Conservation (phyloP, 1,284 basidiomycete genomes). For the Irpex rosettiformis region DNA sequence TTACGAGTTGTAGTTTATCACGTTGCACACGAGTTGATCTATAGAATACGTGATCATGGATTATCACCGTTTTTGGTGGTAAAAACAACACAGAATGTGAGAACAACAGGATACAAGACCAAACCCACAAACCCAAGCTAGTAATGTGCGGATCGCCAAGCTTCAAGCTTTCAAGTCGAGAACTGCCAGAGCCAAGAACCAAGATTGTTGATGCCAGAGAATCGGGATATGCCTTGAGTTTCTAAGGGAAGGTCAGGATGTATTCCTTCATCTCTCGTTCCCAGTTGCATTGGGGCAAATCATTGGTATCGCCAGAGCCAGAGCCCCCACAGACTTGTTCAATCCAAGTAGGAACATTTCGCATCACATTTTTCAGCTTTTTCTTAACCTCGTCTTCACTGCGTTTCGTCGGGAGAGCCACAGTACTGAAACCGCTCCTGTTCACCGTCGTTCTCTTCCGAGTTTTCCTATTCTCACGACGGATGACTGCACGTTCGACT, state of each 20-base stretch:
- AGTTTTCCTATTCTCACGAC: slow-evolving; percentile 13
- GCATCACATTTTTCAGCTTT: slow-evolving; percentile 32
- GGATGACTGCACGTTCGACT: slow-evolving; percentile 36
- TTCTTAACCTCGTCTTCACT: slow-evolving; percentile 24
- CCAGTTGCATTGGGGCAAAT: slow-evolving; percentile 55
- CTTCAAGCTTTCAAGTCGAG: too few relatives aligned
- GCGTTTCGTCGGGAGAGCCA: slow-evolving; percentile 22
- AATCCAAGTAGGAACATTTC: slow-evolving; percentile 31
- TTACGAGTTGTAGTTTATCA: too few relatives aligned
- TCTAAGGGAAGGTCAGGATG: slow-evolving; percentile 61
- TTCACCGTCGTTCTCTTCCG: slow-evolving; percentile 9
- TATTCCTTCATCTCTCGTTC: slow-evolving; percentile 55
- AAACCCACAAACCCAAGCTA: background rate
- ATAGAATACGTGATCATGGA: background rate
- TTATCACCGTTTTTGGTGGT: too few relatives aligned
- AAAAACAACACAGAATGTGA: background rate
- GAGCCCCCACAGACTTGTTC: slow-evolving; percentile 45
- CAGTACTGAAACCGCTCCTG: slow-evolving; percentile 7
- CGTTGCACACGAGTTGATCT: background rate
- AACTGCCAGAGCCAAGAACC: background rate
- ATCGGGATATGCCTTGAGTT: background rate
- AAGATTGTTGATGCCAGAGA: background rate
- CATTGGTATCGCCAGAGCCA: slow-evolving; percentile 32
- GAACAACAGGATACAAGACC: background rate
- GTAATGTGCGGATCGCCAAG: background rate